Evolutionary conservation across 2,329 filamentous ascomycete genomes (phyloP).

Genomic region (Sporothrix variecibatus): DNA sequence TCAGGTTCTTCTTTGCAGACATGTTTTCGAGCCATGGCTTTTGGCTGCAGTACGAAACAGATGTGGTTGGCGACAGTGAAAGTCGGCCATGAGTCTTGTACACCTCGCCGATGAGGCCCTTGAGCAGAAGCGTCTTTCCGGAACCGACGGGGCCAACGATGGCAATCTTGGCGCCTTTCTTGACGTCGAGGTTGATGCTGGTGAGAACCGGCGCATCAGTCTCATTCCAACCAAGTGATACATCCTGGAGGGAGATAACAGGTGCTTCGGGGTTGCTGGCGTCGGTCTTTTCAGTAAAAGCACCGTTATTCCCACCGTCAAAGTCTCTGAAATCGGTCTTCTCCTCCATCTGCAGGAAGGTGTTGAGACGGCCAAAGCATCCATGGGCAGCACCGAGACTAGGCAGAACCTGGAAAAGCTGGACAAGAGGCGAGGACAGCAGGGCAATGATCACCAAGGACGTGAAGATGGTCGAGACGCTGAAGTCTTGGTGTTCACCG

Average conservation of each 20-base stretch:
- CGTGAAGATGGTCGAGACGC: slow-evolving; percentile 35
- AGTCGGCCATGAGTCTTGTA: background rate
- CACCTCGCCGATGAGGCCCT: slow-evolving; percentile 8
- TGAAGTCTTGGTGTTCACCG: background rate
- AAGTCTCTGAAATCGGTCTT: slow-evolving; percentile 10
- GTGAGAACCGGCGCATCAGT: background rate
- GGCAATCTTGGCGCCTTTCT: background rate
- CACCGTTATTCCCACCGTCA: background rate
- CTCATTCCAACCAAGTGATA: background rate
- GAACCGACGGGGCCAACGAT: background rate
- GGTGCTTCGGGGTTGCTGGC: background rate
- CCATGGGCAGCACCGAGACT: slow-evolving; percentile 14
- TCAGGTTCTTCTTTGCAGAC: slow-evolving; percentile 43
- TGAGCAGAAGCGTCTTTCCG: background rate
- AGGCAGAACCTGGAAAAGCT: slow-evolving; percentile 20
- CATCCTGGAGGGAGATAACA: background rate
- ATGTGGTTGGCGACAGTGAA: background rate
- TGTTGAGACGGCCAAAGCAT: background rate
- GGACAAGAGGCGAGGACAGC: slow-evolving; percentile 39
- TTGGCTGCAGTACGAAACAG: slow-evolving; percentile 48
- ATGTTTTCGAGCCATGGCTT: slow-evolving; percentile 47
- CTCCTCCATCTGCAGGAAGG: background rate
- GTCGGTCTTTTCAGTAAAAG: background rate
- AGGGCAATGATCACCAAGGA: slow-evolving; percentile 43
- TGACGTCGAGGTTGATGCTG: background rate